Base-by-base conservation (phyloP, 805 yeast species). In the Zygoascus ofunaensis region DNA sequence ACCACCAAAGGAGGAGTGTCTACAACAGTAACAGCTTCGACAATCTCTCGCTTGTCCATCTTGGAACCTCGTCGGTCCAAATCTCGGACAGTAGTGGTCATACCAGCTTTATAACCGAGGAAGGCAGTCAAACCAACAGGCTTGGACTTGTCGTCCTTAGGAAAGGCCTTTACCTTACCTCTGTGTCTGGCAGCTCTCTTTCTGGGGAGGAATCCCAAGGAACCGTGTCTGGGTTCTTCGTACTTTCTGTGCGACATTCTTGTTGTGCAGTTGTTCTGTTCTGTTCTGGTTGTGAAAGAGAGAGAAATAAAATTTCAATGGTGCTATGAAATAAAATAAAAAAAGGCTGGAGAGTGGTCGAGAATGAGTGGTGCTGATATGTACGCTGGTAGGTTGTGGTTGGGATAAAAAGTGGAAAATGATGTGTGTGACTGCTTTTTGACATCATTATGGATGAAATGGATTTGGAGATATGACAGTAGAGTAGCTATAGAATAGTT, bases 191-290 rank as follows among this genome's bases (percentile, higher is more conserved):
- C 81, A 70, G 97, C 87, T 81, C 98, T 87, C 96, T 92, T 92
- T 82, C 96, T 87, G 83, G 99, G 98, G 43, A 68, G 79, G 95
- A 87, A 92, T 70, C 97, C 98, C 72, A 92, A 79, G 73, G 95
- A 90, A 76, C 99, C 99, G 89, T 92, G 97, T 80, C 99, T 87
- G 80, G 99, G 99, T 65, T 92, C 94, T 86, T 92, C 97, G 92
- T 70, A 92, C 83, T 92, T 92, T 84, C 99, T 87, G 92, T 92
- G 99, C 73, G 98, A 92, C 99, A 92, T 92, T 34, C 15, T 46
- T 44, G 43, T 44, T 33, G 41, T 34, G 23, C 30, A n/a, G n/a
- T n/a, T n/a, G n/a, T n/a, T n/a, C 26, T 34, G 18, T 36, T 15
- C 20, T 15, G 26, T 14, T 17, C 23, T 17, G 21, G 28, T 17